phyloP scores from a whole-genome alignment of 768 basidiomycete genomes.

The Royoungia palumana region DNA sequence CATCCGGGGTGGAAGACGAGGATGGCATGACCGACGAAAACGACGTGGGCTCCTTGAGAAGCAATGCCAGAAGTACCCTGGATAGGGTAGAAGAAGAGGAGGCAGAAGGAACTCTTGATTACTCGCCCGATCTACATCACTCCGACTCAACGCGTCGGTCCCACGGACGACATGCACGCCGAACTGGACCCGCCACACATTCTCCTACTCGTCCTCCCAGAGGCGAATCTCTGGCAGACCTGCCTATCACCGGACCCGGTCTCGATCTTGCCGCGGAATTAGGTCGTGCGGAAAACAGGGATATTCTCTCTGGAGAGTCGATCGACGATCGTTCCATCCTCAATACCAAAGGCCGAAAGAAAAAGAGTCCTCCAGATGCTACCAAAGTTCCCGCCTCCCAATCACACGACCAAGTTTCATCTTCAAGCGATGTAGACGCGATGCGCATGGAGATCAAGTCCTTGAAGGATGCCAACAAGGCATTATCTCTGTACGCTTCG shows the following conservation, averaged over 20 bases:
- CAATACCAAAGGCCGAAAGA: constrained; percentile 47
- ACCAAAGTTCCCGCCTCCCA: constrained; percentile 34
- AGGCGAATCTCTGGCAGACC: constrained; percentile 81
- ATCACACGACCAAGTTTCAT: constrained; percentile 42
- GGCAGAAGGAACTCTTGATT: constrained; percentile 41
- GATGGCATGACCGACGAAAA: constrained; percentile 35
- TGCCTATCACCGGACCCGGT: constrained; percentile 86
- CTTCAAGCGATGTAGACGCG: constrained; percentile 64
- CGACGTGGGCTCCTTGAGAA: constrained; percentile 55
- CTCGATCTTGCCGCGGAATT: constrained; percentile 90
- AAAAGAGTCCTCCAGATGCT: constrained; percentile 30
- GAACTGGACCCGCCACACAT: constrained; percentile 50
- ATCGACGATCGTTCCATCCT: constrained; percentile 49
- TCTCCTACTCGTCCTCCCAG: constrained; percentile 43
- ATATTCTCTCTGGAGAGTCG: constrained; percentile 56
- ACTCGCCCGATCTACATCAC: constrained; percentile 36
- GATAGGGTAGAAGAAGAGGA: constrained; percentile 59
- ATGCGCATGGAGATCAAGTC: constrained; percentile 85
- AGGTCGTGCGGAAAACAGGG: constrained; percentile 88
- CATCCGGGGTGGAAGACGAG: constrained; percentile 37
- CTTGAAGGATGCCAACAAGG: constrained; percentile 94
- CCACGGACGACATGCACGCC: constrained; percentile 46
- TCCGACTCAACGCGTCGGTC: constrained; percentile 42
- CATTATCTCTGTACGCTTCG: constrained; percentile 89
- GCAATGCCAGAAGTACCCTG: constrained; percentile 54